These are phyloP conservation scores for Aspergillus ostianus DNA, from an alignment of 495 filamentous ascomycete genomes.

Conservation along the genomic window DNA sequence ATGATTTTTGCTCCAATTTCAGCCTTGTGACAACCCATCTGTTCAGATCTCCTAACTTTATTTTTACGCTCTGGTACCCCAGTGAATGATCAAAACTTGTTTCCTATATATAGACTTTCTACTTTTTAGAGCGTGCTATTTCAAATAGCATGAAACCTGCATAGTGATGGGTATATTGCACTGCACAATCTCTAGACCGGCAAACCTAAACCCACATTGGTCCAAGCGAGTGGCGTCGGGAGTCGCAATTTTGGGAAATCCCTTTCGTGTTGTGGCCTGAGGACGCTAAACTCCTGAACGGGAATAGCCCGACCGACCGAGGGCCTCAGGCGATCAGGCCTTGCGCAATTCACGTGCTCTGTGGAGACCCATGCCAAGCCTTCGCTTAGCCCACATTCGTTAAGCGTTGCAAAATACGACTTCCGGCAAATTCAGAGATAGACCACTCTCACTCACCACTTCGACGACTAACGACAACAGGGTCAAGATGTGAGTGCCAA, in stretches of 20 bases:
- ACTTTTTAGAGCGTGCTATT: background rate
- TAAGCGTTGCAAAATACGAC: constrained; percentile 47
- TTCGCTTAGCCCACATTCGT: constrained; percentile 40
- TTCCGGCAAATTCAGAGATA: constrained; percentile 40
- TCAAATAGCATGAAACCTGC: background rate
- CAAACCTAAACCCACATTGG: too few relatives aligned
- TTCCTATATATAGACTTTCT: background rate
- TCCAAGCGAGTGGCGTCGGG: too few relatives aligned
- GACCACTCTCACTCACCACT: constrained; percentile 44
- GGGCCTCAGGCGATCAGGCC: constrained; percentile 21
- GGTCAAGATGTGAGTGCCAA: constrained; percentile 51
- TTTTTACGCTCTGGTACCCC: constrained; percentile 9
- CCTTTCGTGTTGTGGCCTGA: background rate
- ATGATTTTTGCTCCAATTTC: background rate
- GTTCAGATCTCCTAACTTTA: constrained; percentile 13
- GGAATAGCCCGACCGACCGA: background rate
- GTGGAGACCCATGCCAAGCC: background rate
- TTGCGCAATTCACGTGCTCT: background rate
- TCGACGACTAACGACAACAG: constrained; percentile 56
- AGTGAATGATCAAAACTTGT: background rate
- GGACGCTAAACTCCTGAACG: background rate
- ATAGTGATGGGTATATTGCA: background rate
- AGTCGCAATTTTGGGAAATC: background rate
- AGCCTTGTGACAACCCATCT: constrained; percentile 14
- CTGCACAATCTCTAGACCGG: background rate